These are phyloP conservation scores for Pyrenochaeta sp. DNA, from an alignment of 2,329 filamentous ascomycete species.

Conservation along the genomic window DNA sequence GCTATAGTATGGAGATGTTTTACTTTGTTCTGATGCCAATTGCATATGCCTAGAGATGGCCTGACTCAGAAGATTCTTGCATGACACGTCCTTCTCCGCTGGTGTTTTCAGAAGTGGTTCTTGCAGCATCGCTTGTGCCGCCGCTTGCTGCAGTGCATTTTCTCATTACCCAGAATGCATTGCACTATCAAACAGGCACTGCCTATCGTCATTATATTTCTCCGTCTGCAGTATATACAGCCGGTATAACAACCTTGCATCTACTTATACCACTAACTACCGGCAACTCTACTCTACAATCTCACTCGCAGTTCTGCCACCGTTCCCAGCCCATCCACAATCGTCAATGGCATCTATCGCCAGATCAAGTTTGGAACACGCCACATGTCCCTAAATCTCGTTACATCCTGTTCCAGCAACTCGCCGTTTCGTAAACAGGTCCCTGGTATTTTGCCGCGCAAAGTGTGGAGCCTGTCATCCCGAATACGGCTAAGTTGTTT, in stretches of 20 bases:
- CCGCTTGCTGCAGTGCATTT: no score
- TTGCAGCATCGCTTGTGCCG: no score
- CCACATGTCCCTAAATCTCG: constrained; percentile 14
- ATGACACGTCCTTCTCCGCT: no score
- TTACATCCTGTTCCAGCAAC: constrained; percentile 7
- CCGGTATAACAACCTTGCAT: not conserved
- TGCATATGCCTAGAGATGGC: no score
- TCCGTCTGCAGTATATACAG: not conserved
- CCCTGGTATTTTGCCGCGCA: constrained; percentile 17
- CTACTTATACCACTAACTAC: not conserved
- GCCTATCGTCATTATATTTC: not conserved
- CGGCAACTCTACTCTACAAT: not conserved
- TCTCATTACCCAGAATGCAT: not conserved
- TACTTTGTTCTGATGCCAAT: no score
- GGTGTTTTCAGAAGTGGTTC: no score
- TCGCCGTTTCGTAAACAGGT: constrained; percentile 20
- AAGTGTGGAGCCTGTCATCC: constrained; percentile 17
- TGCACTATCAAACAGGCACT: not conserved
- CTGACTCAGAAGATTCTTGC: no score
- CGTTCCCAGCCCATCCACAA: no score
- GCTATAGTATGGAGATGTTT: no score
- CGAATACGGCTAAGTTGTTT: constrained; percentile 20
- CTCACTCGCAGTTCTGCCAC: not conserved
- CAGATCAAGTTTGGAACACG: no score
- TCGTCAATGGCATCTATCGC: no score